These are phyloP conservation scores for Tolypocladium paradoxum DNA, from an alignment of 2,329 filamentous ascomycete species.

Conservation along the genomic window DNA sequence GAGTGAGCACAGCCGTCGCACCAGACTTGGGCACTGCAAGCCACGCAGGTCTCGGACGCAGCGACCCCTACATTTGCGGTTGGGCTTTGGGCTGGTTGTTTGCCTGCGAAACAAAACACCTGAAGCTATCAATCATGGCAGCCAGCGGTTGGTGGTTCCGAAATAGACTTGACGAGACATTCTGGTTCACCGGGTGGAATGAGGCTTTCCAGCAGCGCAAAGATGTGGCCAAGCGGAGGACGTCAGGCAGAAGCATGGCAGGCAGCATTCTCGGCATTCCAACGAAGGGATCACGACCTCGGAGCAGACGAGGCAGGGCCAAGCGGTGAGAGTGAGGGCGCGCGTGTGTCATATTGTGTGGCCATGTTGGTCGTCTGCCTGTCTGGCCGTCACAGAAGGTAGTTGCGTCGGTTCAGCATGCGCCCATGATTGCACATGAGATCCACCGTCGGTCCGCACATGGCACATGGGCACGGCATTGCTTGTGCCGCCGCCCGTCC, in stretches of 20 bases:
- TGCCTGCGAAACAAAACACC: neutral
- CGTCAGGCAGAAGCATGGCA: neutral
- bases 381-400: neutral
- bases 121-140: too few relatives aligned
- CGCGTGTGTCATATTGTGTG: neutral
- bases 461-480: neutral
- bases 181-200: neutral
- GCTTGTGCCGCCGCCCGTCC: neutral
- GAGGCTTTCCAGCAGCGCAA: neutral
- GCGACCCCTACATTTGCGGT: neutral
- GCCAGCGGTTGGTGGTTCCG: too few relatives aligned
- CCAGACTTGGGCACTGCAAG: neutral
- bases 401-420: neutral
- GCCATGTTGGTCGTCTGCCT: neutral
- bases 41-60: neutral
- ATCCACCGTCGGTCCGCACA: neutral
- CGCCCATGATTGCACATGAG: neutral
- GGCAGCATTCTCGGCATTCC: too few relatives aligned
- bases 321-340: neutral
- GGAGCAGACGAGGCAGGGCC: too few relatives aligned
- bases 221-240: neutral
- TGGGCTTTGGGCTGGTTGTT: too few relatives aligned
- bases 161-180: neutral
- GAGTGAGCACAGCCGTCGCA: conserved; percentile 1
- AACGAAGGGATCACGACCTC: neutral